These are phyloP conservation scores for Wickerhamomyces sydowiorum DNA, from an alignment of 805 yeast genomes.

Conservation along the genomic window DNA sequence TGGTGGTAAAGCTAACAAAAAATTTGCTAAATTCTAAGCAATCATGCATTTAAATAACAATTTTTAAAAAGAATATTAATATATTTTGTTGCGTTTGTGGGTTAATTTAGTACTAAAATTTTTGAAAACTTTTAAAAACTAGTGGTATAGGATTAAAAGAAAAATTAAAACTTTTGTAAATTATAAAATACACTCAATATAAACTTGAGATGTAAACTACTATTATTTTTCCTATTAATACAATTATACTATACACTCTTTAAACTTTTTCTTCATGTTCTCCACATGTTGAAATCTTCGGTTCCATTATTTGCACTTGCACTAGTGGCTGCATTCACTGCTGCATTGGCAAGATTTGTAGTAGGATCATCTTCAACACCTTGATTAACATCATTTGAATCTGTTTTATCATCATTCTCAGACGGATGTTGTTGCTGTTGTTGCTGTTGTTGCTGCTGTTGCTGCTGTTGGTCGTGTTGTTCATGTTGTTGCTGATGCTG, in stretches of 20 bases:
- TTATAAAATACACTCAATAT: not conserved
- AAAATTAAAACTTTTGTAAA: not conserved
- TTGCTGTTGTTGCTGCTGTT: not conserved
- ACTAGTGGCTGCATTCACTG: slow-evolving; percentile 8
- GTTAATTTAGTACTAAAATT: not conserved
- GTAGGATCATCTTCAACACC: slow-evolving; percentile 1
- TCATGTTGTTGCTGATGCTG: slow-evolving; percentile 1
- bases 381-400: not conserved
- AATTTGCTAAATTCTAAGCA: slow-evolving; percentile 90
- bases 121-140: not conserved
- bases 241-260: not conserved
- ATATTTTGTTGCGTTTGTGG: not conserved
- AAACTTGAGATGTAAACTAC: not conserved
- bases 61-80: not conserved
- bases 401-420: not conserved
- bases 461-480: slow-evolving; percentile 3
- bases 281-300: not conserved
- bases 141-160: not conserved
- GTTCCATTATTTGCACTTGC: not conserved
- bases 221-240: not conserved
- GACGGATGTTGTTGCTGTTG: not conserved
- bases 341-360: slow-evolving; percentile 12
- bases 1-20: slow-evolving; percentile 84
- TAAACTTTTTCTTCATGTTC: not conserved
- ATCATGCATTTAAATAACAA: not conserved